These are phyloP conservation scores for Parathielavia appendiculata DNA, from an alignment of 495 filamentous ascomycete species.

Conservation along the genomic window DNA sequence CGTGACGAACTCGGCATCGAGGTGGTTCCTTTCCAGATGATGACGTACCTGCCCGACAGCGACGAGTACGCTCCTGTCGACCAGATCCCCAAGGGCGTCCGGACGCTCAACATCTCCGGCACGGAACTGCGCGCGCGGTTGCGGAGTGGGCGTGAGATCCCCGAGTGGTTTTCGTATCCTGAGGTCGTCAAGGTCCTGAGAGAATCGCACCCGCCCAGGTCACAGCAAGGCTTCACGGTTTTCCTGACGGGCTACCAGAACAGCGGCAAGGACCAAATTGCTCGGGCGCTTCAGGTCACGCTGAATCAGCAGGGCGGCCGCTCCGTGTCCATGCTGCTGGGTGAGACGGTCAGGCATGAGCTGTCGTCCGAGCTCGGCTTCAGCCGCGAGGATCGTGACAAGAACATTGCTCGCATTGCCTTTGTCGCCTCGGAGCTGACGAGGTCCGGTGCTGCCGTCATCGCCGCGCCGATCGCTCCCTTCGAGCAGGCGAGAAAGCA, in stretches of 20 bases:
- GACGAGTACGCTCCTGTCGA: slow-evolving; percentile 94
- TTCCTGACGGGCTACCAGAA: slow-evolving; percentile 97
- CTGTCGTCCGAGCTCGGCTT: slow-evolving; percentile 95
- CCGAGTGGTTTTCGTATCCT: slow-evolving; percentile 99
- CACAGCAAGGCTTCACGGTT: slow-evolving; percentile 91
- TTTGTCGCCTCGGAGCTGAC: slow-evolving; percentile 96
- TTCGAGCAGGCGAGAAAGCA: slow-evolving; percentile 70
- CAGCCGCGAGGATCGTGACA: slow-evolving; percentile 86
- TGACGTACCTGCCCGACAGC: slow-evolving; percentile 95
- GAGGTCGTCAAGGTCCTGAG: slow-evolving; percentile 95
- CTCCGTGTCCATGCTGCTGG: slow-evolving; percentile 85
- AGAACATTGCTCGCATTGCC: slow-evolving; percentile 91
- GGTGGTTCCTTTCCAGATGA: slow-evolving; percentile 98
- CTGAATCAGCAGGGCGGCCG: slow-evolving; percentile 98
- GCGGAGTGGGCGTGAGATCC: slow-evolving; percentile 85
- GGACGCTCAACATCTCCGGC: slow-evolving; percentile 94
- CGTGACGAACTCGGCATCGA: slow-evolving; percentile 92
- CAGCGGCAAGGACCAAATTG: slow-evolving; percentile 93
- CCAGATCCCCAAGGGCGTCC: slow-evolving; percentile 73
- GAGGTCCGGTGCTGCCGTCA: slow-evolving; percentile 86
- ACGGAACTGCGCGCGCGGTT: slow-evolving; percentile 90
- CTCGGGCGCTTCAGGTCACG: slow-evolving; percentile 90
- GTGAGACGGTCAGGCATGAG: slow-evolving; percentile 90
- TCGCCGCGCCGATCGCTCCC: slow-evolving; percentile 94
- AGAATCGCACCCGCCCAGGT: slow-evolving; percentile 87